Evolutionary conservation across 306 rosid species (phyloP), one percentile per base, ranked within the genome.

Genomic region (Hippophae tibetana): DNA sequence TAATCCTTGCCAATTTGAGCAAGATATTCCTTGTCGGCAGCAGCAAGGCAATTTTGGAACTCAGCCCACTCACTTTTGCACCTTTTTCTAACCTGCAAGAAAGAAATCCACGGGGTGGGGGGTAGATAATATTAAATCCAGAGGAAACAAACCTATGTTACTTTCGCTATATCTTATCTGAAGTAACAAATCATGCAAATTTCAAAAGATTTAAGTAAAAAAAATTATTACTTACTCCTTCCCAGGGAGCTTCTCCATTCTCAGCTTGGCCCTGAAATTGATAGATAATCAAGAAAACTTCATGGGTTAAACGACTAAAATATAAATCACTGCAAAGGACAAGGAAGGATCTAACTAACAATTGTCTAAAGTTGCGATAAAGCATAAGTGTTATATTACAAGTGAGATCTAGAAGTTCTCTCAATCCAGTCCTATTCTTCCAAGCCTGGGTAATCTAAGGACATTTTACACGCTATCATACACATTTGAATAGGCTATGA

Each of bases 21-120:
- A 31, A 74, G 74, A 74, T 76, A 88, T 14, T 60, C 62, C 67
- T 73, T 79, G 69, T 92, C 99, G 3, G 99, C 88, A 41, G 74
- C 44, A 7, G 74, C 74, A 56, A 92, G 79, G 63, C 99, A 97
- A 64, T 79, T 42, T 65, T 80, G 95, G 78, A 93, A 93, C 77
- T 80, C 78, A 7, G 89, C 84, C 99, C 99, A 93, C 79, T 93
- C 99, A 38, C 57, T 83, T 84, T 73, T 76, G 79, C 99, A 93
- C 66, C 99, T 82, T 47, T 67, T 67, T 88, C 85, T 82, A 8
- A 93, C 99, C 99, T 93, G 79, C 69, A 83, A 60, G 56, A 55
- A 10, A 14, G 8, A 48, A 3, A 47, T 31, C 38, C 38, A 31
- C 5, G 5, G 38, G 38, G 38, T 31, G 38, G 3, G 3, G 38